A percentile compares a stretch with the other conserved stretches of the same genome.
These are phyloP conservation scores for Circinella minor DNA, from an alignment of 371 early-diverging fungal species.

Conservation along the genomic window DNA sequence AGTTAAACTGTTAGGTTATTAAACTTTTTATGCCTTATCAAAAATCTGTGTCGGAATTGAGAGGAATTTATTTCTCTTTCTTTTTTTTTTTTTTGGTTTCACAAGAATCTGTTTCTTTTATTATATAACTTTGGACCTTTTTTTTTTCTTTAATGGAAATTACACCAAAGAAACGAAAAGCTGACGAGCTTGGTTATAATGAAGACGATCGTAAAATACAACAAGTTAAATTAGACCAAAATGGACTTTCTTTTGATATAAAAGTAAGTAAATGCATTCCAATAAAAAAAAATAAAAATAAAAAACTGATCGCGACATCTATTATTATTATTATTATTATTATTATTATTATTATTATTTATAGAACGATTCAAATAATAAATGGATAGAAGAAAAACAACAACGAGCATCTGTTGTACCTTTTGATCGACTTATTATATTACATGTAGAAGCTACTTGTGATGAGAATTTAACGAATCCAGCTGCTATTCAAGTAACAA, in stretches of 20 bases:
- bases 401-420: slow-evolving; percentile 37
- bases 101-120: too few relatives aligned
- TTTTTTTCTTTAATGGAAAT: neutral
- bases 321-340: too few relatives aligned
- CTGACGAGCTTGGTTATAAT: neutral
- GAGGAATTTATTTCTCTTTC: too few relatives aligned
- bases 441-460: slow-evolving; percentile 75
- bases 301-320: neutral
- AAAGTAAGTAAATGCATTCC: neutral
- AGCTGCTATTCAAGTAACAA: slow-evolving; percentile 65
- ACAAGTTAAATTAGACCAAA: neutral
- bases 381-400: neutral
- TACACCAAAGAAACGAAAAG: slow-evolving; percentile 6
- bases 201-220: slow-evolving; percentile 3
- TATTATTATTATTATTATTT: too few relatives aligned
- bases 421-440: slow-evolving; percentile 66
- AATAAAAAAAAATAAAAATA: neutral
- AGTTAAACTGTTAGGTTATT: too few relatives aligned
- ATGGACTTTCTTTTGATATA: neutral
- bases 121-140: too few relatives aligned
- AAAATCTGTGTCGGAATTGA: too few relatives aligned
- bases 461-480: slow-evolving; percentile 75
- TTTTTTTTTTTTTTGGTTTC: too few relatives aligned
- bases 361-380: neutral
- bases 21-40: too few relatives aligned